Evolutionary conservation across 306 rosid genomes (phyloP).

Genomic region (Crataegus laevigata): DNA sequence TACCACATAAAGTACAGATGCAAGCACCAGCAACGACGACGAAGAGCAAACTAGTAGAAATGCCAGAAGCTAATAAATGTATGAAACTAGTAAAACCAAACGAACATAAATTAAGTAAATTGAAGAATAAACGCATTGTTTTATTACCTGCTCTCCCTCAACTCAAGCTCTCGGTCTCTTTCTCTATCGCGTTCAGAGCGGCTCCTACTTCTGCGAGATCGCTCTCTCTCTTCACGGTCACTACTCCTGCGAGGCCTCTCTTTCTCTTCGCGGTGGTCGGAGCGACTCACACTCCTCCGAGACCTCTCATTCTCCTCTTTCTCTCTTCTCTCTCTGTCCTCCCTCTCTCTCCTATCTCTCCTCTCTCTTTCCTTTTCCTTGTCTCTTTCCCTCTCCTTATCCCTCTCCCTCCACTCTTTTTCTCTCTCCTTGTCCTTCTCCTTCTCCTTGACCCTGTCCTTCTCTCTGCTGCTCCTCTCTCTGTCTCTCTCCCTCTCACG

Average conservation of each 20-base stretch:
- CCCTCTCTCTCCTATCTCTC: slow-evolving; percentile 9
- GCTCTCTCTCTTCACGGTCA: slow-evolving; percentile 38
- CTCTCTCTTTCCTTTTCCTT: slow-evolving; percentile 20
- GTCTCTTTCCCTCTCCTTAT: slow-evolving; percentile 18
- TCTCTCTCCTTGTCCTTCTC: slow-evolving; percentile 18
- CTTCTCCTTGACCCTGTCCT: slow-evolving; percentile 28
- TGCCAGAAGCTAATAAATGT: neutral
- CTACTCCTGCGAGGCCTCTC: slow-evolving; percentile 50
- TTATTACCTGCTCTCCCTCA: slow-evolving; percentile 61
- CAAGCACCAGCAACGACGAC: neutral
- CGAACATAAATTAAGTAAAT: neutral
- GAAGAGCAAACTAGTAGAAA: neutral
- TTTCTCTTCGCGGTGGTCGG: slow-evolving; percentile 22
- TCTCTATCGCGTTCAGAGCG: slow-evolving; percentile 44
- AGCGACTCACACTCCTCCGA: neutral
- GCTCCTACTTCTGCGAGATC: slow-evolving; percentile 32
- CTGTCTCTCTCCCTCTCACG: slow-evolving; percentile 21
- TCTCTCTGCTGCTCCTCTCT: slow-evolving; percentile 25
- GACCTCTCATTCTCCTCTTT: slow-evolving; percentile 12
- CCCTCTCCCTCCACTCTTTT: slow-evolving; percentile 17
- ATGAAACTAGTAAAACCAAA: neutral
- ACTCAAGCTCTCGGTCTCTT: slow-evolving; percentile 59
- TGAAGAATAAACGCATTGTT: neutral
- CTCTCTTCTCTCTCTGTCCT: slow-evolving; percentile 16
- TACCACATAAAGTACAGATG: neutral